Evolutionary conservation across 2,329 filamentous ascomycete genomes (phyloP).

Genomic region (Metarhizium rileyi): DNA sequence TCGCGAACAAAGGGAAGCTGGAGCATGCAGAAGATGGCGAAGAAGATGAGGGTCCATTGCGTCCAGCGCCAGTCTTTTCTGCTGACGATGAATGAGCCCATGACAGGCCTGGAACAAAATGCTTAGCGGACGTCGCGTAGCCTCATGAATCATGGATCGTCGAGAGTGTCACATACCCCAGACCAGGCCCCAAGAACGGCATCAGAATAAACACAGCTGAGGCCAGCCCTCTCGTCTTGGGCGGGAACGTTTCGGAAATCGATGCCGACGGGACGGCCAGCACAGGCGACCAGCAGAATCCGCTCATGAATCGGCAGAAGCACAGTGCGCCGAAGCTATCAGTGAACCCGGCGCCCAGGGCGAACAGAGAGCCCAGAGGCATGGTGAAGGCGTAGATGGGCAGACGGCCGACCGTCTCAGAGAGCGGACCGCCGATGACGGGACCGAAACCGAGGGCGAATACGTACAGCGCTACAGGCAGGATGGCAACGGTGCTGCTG

Average conservation of each 20-base stretch:
- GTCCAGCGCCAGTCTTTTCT: slow-evolving; percentile 44
- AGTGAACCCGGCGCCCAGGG: slow-evolving; percentile 42
- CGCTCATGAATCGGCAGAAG: slow-evolving; percentile 47
- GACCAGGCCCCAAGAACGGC: slow-evolving; percentile 42
- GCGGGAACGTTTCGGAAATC: slow-evolving; percentile 37
- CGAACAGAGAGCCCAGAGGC: slow-evolving; percentile 43
- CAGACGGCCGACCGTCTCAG: slow-evolving; percentile 46
- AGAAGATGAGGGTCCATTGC: slow-evolving; percentile 39
- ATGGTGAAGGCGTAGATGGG: slow-evolving; percentile 39
- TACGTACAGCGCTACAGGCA: slow-evolving; percentile 50
- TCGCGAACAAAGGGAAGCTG: slow-evolving; percentile 36
- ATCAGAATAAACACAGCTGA: slow-evolving; percentile 38
- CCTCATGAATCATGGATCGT: too few relatives aligned
- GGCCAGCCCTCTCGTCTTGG: slow-evolving; percentile 30
- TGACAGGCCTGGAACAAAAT: slow-evolving; percentile 27
- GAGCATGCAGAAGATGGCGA: slow-evolving; percentile 27
- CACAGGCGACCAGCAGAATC: slow-evolving; percentile 38
- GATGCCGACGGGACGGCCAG: slow-evolving; percentile 40
- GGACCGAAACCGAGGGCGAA: slow-evolving; percentile 52
- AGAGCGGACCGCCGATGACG: slow-evolving; percentile 47
- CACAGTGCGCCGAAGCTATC: slow-evolving; percentile 40
- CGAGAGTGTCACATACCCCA: slow-evolving; percentile 32
- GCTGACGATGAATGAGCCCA: slow-evolving; percentile 37
- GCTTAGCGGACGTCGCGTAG: not conserved
- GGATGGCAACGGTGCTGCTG: slow-evolving; percentile 43